Evolutionary conservation across 2,329 filamentous ascomycete species (phyloP).

Genomic region (Epichloe uncinata): DNA sequence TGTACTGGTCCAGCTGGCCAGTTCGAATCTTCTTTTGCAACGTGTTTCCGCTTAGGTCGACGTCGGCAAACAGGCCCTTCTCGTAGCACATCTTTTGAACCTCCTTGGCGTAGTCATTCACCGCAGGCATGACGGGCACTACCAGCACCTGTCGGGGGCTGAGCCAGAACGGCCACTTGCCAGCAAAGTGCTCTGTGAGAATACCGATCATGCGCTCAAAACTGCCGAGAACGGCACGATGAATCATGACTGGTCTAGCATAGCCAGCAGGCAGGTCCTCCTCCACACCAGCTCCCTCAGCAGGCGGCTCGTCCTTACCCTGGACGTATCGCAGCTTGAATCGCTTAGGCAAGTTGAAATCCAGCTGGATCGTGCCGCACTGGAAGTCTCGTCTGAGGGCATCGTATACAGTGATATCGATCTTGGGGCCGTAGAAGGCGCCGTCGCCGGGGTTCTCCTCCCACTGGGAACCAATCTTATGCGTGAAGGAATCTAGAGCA

Average conservation of each 20-base stretch:
- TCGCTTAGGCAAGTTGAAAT: constrained; percentile 56
- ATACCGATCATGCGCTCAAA: constrained; percentile 59
- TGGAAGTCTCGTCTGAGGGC: constrained; percentile 56
- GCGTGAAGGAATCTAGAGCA: constrained; percentile 66
- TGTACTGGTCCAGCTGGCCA: constrained; percentile 69
- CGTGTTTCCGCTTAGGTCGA: constrained; percentile 52
- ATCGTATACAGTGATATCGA: constrained; percentile 90
- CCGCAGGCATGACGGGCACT: constrained; percentile 56
- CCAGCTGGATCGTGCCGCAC: constrained; percentile 76
- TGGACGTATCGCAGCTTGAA: constrained; percentile 34
- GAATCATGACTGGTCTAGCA: constrained; percentile 73
- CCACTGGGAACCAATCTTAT: constrained; percentile 53
- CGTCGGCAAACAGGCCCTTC: constrained; percentile 53
- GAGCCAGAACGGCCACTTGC: constrained; percentile 85
- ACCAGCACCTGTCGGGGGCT: constrained; percentile 63
- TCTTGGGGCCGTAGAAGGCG: constrained; percentile 97
- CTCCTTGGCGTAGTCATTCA: constrained; percentile 65
- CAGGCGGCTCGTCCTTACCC: constrained; percentile 32
- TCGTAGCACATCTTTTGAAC: constrained; percentile 55
- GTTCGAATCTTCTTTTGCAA: constrained; percentile 84
- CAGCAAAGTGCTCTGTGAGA: constrained; percentile 70
- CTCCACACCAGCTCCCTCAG: constrained; percentile 30
- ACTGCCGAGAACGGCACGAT: constrained; percentile 66
- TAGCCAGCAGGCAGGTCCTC: constrained; percentile 51
- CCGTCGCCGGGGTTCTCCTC: constrained; percentile 88